A percentile compares a stretch with the other conserved stretches of the same genome.
phyloP scores from a whole-genome alignment of 495 filamentous ascomycete species.

The Tuber magnatum region DNA sequence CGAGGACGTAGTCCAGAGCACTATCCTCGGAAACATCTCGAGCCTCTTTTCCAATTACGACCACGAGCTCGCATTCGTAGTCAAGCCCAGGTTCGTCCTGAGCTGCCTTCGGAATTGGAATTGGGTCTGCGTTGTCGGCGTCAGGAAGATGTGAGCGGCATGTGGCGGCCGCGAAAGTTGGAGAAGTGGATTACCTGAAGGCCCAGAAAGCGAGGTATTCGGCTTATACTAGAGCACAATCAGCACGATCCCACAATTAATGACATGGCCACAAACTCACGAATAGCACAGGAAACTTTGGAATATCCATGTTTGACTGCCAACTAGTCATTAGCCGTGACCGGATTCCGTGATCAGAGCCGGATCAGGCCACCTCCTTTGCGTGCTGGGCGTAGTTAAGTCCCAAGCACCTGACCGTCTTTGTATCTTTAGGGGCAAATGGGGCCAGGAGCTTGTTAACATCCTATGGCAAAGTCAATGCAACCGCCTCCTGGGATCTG shows the following conservation, averaged over 20 bases:
- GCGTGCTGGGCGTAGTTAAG: conserved; percentile 79
- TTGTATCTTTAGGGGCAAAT: conserved; percentile 59
- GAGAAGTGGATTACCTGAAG: conserved; percentile 47
- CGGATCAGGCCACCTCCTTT: conserved; percentile 51
- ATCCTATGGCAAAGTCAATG: conserved; percentile 44
- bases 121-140: conserved; percentile 17
- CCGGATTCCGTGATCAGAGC: background rate
- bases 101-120: conserved; percentile 30
- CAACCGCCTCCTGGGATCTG: background rate
- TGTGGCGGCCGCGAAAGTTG: background rate
- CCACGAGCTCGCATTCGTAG: conserved; percentile 79
- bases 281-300: conserved; percentile 71
- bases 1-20: conserved; percentile 68
- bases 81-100: conserved; percentile 60
- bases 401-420: conserved; percentile 70
- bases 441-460: conserved; percentile 63
- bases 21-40: conserved; percentile 57
- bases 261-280: conserved; percentile 43
- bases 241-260: background rate
- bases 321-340: background rate
- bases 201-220: conserved; percentile 61
- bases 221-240: conserved; percentile 59
- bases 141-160: background rate
- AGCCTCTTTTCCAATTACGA: conserved; percentile 66
- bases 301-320: conserved; percentile 62